Evolutionary conservation across 148 eudicot species (phyloP).

Genomic region (Fagopyrum esculentum): DNA sequence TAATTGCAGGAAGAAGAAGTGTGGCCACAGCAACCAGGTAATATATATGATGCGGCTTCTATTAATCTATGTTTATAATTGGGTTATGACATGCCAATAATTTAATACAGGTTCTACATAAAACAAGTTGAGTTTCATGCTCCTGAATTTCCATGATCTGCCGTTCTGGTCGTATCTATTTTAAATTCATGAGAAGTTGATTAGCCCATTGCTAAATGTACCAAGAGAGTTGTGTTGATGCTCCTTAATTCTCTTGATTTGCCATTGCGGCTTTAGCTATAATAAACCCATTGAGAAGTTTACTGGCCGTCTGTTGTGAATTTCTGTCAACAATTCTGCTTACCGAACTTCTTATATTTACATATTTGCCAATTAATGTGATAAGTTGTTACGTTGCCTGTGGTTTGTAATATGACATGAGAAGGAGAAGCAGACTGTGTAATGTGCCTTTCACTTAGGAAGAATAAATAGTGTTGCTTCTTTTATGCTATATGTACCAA

Average conservation of each 20-base stretch:
- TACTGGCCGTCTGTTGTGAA: slow-evolving; percentile 12
- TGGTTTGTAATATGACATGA: too few relatives aligned
- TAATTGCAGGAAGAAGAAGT: slow-evolving; percentile 45
- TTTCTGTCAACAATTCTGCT: slow-evolving; percentile 4
- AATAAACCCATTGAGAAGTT: not conserved
- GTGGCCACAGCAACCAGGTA: slow-evolving; percentile 41
- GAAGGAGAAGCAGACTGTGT: too few relatives aligned
- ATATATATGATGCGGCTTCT: not conserved
- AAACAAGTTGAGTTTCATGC: too few relatives aligned
- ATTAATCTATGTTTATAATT: not conserved
- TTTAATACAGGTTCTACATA: too few relatives aligned
- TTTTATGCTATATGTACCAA: not conserved
- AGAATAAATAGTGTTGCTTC: too few relatives aligned
- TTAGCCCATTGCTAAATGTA: not conserved
- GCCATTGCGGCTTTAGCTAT: slow-evolving; percentile 17
- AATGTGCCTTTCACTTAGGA: not conserved
- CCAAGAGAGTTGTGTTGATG: not conserved
- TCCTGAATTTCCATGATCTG: too few relatives aligned
- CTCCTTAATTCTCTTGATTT: slow-evolving; percentile 8
- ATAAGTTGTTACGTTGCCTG: too few relatives aligned
- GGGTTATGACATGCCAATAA: too few relatives aligned
- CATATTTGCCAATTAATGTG: too few relatives aligned
- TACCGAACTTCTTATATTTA: slow-evolving; percentile 15
- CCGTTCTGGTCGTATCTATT: too few relatives aligned
- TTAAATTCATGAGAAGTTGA: too few relatives aligned